phyloP scores from a whole-genome alignment of 805 yeast genomes.

The Candida easanensis region DNA sequence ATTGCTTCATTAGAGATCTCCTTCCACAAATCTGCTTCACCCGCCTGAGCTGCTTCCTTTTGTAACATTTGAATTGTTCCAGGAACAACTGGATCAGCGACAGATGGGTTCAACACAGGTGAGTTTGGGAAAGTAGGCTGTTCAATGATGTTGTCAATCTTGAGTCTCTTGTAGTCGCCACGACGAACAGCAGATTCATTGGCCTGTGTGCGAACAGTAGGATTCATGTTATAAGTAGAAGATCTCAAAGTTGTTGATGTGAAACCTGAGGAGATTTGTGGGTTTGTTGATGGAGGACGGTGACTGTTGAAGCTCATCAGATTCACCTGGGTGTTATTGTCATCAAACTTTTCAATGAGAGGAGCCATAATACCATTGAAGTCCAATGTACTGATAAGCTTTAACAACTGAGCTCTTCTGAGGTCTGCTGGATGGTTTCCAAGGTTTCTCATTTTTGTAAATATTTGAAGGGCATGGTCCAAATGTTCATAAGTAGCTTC shows the following conservation, averaged over 20 bases:
- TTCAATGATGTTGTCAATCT: conserved; percentile 18
- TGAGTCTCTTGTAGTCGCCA: conserved; percentile 16
- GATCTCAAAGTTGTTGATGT: neutral
- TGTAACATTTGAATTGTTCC: conserved; percentile 29
- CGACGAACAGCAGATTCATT: conserved; percentile 19
- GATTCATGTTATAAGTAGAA: neutral
- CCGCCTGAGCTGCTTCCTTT: conserved; percentile 31
- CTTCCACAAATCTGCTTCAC: conserved; percentile 64
- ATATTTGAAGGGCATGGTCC: conserved; percentile 67
- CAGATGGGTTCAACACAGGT: conserved; percentile 21
- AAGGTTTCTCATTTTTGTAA: conserved; percentile 70
- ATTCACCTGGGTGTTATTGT: conserved; percentile 24
- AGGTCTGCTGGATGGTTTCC: conserved; percentile 82
- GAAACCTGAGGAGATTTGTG: neutral
- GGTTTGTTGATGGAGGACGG: conserved; percentile 2
- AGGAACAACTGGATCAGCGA: conserved; percentile 22
- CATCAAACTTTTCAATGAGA: conserved; percentile 56
- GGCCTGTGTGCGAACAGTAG: conserved; percentile 1
- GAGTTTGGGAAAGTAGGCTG: conserved; percentile 7
- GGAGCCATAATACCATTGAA: conserved; percentile 63
- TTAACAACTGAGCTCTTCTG: conserved; percentile 67
- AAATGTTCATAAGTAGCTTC: conserved; percentile 69
- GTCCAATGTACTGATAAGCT: conserved; percentile 62
- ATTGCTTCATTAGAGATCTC: conserved; percentile 75
- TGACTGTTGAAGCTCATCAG: conserved; percentile 15